Percentiles rank a stretch among this genome's conserved stretches.
phyloP scores from a whole-genome alignment of 2,329 filamentous ascomycete species.

The Rhinocladiella mackenziei region DNA sequence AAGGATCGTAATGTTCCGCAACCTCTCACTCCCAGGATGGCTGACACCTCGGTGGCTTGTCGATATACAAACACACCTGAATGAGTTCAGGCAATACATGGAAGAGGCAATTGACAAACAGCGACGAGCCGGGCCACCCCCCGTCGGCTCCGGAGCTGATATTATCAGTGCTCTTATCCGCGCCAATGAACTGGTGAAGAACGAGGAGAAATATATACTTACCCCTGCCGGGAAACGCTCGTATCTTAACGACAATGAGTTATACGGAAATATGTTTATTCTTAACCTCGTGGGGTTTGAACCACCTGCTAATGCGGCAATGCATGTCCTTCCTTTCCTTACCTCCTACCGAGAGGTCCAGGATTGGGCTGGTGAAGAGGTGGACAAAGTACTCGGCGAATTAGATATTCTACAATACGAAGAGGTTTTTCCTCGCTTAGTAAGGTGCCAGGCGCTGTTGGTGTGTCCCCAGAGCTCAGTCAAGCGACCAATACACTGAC shows the following conservation, averaged over 20 bases:
- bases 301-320: neutral
- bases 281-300: neutral
- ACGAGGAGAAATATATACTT: neutral
- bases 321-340: neutral
- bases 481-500: too few relatives aligned
- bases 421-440: neutral
- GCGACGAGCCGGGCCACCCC: too few relatives aligned
- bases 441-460: neutral
- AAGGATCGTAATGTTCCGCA: constrained; percentile 22
- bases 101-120: too few relatives aligned
- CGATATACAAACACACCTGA: constrained; percentile 1
- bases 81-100: constrained; percentile 23
- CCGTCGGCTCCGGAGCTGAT: too few relatives aligned
- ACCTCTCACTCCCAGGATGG: neutral
- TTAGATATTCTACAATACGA: neutral
- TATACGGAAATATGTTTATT: neutral
- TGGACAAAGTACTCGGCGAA: neutral
- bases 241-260: neutral
- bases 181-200: neutral
- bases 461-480: too few relatives aligned
- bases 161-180: neutral
- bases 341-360: neutral
- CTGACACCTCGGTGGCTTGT: neutral
- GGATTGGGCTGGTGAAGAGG: neutral
- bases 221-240: neutral